Evolutionary conservation across 2,329 filamentous ascomycete genomes (phyloP).

Genomic region (Fusarium heterosporum): DNA sequence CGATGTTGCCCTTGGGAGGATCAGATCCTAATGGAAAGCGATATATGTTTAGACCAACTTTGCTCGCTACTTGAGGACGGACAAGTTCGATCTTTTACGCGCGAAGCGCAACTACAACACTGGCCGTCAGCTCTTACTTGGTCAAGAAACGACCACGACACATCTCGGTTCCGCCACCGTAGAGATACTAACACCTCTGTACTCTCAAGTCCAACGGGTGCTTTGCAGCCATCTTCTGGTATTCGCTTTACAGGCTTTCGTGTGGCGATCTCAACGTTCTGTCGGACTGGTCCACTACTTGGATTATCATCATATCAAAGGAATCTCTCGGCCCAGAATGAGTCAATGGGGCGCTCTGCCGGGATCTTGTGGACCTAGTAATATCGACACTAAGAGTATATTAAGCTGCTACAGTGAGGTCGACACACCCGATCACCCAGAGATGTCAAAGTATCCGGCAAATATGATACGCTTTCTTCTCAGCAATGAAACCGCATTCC

Average conservation of each 20-base stretch:
- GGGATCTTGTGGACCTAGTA: no score
- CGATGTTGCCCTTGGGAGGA: constrained; percentile 32
- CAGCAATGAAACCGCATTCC: no score
- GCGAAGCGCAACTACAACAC: constrained; percentile 47
- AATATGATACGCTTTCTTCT: no score
- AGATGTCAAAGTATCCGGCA: no score
- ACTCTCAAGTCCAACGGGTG: constrained; percentile 25
- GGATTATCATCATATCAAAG: constrained; percentile 37
- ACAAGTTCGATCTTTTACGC: constrained; percentile 50
- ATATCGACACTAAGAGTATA: no score
- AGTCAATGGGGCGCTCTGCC: constrained; percentile 28
- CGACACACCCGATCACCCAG: no score
- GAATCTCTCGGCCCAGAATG: constrained; percentile 45
- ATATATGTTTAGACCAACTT: constrained; percentile 33
- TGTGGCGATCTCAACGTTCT: not conserved
- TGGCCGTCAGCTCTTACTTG: constrained; percentile 50
- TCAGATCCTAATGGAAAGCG: constrained; percentile 45
- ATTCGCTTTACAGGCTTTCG: not conserved
- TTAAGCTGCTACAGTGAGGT: no score
- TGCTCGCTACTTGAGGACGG: constrained; percentile 12
- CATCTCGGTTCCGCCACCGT: constrained; percentile 50
- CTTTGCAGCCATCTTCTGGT: constrained; percentile 14
- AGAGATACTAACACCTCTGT: constrained; percentile 52
- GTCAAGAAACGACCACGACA: constrained; percentile 54
- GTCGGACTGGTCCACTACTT: constrained; percentile 29